Conservation (phyloP, 495 filamentous ascomycete species). For the Clohesyomyces aquaticus region DNA sequence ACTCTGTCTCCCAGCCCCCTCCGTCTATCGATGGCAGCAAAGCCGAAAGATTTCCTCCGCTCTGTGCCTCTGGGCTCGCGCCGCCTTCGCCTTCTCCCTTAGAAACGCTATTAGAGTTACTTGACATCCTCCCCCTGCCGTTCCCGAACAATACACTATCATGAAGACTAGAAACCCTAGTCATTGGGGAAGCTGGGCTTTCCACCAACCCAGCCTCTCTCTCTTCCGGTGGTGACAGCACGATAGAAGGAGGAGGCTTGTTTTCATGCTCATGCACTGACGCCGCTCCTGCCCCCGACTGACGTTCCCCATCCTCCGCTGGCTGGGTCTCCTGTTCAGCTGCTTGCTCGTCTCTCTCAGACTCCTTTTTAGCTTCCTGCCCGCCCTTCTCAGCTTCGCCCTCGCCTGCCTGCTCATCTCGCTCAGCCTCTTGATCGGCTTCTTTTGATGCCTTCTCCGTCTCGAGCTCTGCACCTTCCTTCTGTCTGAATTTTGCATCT, state of each 20-base stretch:
- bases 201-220: too few relatives aligned
- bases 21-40: too few relatives aligned
- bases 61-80: neutral
- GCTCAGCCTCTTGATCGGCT: neutral
- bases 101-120: neutral
- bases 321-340: neutral
- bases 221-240: too few relatives aligned
- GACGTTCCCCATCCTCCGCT: neutral
- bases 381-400: neutral
- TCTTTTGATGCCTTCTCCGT: too few relatives aligned
- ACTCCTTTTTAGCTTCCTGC: neutral
- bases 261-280: neutral
- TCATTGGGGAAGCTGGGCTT: too few relatives aligned
- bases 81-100: neutral
- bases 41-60: neutral
- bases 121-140: neutral
- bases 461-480: too few relatives aligned
- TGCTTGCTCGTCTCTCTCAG: neutral
- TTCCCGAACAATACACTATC: neutral
- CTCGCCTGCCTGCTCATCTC: neutral
- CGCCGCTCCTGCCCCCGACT: neutral
- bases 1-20: slow-evolving; percentile 9
- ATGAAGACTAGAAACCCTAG: slow-evolving; percentile 18
- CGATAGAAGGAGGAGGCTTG: too few relatives aligned
- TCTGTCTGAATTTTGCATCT: too few relatives aligned